Evolutionary conservation across 2,329 filamentous ascomycete species (phyloP).

Genomic region (Aspergillus glaucus): DNA sequence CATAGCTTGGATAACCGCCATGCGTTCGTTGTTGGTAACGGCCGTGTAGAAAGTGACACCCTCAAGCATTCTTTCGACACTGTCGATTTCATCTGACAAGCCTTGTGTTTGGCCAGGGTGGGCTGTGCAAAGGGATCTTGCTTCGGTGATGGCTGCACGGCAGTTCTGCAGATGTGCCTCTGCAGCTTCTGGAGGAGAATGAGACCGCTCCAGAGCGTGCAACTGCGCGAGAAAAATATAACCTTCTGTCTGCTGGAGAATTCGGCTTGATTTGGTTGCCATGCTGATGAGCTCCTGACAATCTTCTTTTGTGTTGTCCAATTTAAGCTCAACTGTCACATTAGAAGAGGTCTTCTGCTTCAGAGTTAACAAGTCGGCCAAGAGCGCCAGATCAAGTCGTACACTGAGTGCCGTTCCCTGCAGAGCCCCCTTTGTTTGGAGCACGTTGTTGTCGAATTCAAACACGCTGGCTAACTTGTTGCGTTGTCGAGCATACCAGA

Average conservation of each 20-base stretch:
- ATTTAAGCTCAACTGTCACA: conserved; percentile 10
- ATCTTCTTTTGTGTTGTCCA: conserved; percentile 31
- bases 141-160: conserved; percentile 15
- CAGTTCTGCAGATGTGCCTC: conserved; percentile 5
- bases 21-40: conserved; percentile 48
- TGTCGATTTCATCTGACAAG: conserved; percentile 43
- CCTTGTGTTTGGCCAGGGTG: conserved; percentile 24
- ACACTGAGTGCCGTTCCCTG: conserved; percentile 42
- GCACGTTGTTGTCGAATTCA: conserved; percentile 21
- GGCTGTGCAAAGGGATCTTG: conserved; percentile 19
- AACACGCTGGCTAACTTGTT: conserved; percentile 17
- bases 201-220: conserved; percentile 37
- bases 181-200: background rate
- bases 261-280: conserved; percentile 31
- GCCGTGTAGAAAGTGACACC: conserved; percentile 44
- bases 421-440: conserved; percentile 36
- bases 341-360: conserved; percentile 4
- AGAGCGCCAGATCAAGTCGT: conserved; percentile 44
- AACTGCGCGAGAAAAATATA: conserved; percentile 47
- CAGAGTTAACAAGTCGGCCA: conserved; percentile 39
- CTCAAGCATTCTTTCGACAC: conserved; percentile 42
- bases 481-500: conserved; percentile 25
- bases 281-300: conserved; percentile 37
- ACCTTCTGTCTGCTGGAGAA: conserved; percentile 45
- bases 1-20: conserved; percentile 49